Evolutionary conservation across 208 protist genomes (phyloP), one percentile per base, ranked within the genome.

Genomic region (Dictyostelium gargantuum): DNA sequence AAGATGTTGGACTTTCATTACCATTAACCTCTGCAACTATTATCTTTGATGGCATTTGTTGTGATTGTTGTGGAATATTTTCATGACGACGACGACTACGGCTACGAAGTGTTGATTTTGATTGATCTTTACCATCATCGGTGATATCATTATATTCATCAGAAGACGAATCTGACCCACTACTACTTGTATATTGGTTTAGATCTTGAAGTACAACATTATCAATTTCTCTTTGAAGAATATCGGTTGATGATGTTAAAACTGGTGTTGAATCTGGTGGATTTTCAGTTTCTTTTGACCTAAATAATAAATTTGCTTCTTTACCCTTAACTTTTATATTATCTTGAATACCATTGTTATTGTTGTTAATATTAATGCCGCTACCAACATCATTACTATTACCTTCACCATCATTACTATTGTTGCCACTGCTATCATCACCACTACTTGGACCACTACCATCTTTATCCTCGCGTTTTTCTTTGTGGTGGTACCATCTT

Each of bases 231-330:
- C 26, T 58, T 6, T 58, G 21, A 26, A 23, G 52, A 26, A 58
- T 23, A 8, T 15, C 1, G 13, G 26, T 29, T 13, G 15, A 50
- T 50, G 46, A 13, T 8, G 5, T 10, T 50, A 50, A 50, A 17
- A 50, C 6, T 32, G 56, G 56, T 32, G n/a, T 63, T 63, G 32
- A 32, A 29, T 63, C 56, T 29, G 68, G 68, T 46, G 68, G 68
- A 46, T 74, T 44, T 0, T 46, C 38, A 8, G 35, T 74, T 74
- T 74, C 68, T 23, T 74, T 40, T 15, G 8, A 15, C 29, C 68
- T 74, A 44, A 74, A 74, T 15, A 74, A 74, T 46, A 74, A 21
- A 74, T 74, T 74, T 26, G 68, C 68, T 23, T 74, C 68, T n/a
- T 44, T 44, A 29, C 68, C 68, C 5, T 74, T 74, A n/a, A 74